A percentile compares a stretch with the other conserved stretches of the same genome.
These are phyloP conservation scores for Persicaria tinctoria DNA, from an alignment of 148 eudicot species.

Conservation along the genomic window DNA sequence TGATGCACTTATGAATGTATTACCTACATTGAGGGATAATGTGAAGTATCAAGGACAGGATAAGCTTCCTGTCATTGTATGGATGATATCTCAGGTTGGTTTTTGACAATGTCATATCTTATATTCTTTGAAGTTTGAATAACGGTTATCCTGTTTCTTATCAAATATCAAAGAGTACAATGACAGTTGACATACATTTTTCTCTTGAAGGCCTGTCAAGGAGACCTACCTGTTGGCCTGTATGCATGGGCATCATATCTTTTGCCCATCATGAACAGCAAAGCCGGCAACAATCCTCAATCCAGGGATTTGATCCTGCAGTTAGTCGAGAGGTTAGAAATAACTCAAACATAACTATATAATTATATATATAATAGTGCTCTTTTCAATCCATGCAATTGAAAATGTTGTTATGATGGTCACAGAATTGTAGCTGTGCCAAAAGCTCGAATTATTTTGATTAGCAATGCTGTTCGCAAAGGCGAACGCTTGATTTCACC, in stretches of 20 bases:
- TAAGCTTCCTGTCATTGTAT: conserved; percentile 55
- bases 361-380: neutral
- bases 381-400: conserved; percentile 1
- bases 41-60: conserved; percentile 73
- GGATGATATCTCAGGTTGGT: conserved; percentile 69
- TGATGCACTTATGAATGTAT: conserved; percentile 47
- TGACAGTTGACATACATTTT: neutral
- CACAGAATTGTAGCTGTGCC: conserved; percentile 64
- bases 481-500: conserved; percentile 80
- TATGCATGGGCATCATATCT: conserved; percentile 65
- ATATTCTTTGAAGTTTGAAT: neutral
- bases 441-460: conserved; percentile 59
- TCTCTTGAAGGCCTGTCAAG: conserved; percentile 53
- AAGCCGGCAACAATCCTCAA: conserved; percentile 56
- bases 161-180: neutral
- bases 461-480: conserved; percentile 66
- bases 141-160: neutral
- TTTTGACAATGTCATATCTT: neutral
- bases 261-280: conserved; percentile 48
- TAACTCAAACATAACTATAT: neutral
- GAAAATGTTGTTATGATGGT: neutral
- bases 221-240: conserved; percentile 64
- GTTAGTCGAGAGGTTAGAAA: conserved; percentile 49
- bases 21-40: conserved; percentile 52
- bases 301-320: conserved; percentile 70